Percentiles rank a stretch among this genome's conserved stretches.
These are phyloP conservation scores for Fusarium solani-melongenae DNA, from an alignment of 2,329 filamentous ascomycete species.

Conservation along the genomic window DNA sequence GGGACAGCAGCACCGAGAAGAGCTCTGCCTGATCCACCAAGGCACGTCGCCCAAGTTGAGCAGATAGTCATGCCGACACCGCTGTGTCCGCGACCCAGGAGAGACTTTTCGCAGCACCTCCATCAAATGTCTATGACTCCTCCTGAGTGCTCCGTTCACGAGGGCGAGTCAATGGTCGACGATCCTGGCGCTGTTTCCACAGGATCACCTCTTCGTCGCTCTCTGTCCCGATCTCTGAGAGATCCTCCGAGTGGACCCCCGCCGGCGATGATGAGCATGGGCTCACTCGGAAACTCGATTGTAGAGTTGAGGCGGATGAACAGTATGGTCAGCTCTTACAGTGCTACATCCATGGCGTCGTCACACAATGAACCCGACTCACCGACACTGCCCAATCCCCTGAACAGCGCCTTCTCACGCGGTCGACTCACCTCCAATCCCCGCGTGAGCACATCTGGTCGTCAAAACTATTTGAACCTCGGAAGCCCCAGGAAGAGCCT, in stretches of 20 bases:
- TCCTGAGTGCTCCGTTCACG: conserved; percentile 42
- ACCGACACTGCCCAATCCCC: conserved; percentile 54
- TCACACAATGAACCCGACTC: conserved; percentile 46
- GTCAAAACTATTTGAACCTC: conserved; percentile 60
- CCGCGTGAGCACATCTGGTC: conserved; percentile 50
- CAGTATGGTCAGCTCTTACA: conserved; percentile 60
- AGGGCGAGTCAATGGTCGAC: conserved; percentile 16
- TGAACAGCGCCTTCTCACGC: conserved; percentile 54
- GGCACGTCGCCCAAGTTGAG: conserved; percentile 42
- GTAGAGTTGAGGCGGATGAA: conserved; percentile 68
- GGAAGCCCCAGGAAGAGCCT: conserved; percentile 45
- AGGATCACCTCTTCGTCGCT: conserved; percentile 39
- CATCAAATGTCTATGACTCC: conserved; percentile 38
- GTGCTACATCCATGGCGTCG: conserved; percentile 53
- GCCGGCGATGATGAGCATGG: conserved; percentile 7
- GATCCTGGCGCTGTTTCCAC: conserved; percentile 32
- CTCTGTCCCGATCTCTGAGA: conserved; percentile 24
- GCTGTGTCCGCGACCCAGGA: conserved; percentile 42
- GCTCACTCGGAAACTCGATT: conserved; percentile 55
- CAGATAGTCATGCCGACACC: conserved; percentile 41
- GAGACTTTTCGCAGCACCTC: conserved; percentile 29
- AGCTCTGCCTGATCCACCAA: conserved; percentile 46
- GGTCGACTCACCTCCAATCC: conserved; percentile 39
- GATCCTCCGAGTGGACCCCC: conserved; percentile 19
- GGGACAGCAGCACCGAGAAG: conserved; percentile 36